These are phyloP conservation scores for Beauveria sp. DNA, from an alignment of 2,329 filamentous ascomycete genomes.

Conservation along the genomic window DNA sequence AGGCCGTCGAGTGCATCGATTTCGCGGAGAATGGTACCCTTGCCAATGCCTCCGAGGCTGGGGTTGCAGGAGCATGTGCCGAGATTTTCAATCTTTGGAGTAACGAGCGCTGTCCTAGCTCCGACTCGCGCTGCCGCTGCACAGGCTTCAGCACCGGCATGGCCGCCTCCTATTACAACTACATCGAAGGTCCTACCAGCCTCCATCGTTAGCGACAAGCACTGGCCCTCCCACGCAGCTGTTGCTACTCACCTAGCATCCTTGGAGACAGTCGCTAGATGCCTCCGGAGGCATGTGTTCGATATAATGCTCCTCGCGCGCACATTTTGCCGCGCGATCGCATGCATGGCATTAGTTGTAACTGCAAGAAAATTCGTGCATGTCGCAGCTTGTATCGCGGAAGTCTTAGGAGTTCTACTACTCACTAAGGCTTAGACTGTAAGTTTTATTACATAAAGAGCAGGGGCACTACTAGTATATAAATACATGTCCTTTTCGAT, in stretches of 20 bases:
- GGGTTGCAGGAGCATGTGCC: slow-evolving; percentile 96
- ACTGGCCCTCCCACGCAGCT: background rate
- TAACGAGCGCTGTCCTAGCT: slow-evolving; percentile 82
- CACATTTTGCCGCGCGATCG: slow-evolving; percentile 18
- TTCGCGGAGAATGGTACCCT: slow-evolving; percentile 91
- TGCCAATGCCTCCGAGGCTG: slow-evolving; percentile 96
- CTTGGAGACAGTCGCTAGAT: slow-evolving; percentile 25
- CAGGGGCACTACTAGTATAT: no score
- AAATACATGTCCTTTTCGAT: no score
- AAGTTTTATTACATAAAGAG: no score
- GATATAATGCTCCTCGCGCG: slow-evolving; percentile 16
- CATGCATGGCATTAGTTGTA: slow-evolving; percentile 20
- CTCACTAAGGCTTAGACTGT: no score
- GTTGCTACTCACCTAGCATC: slow-evolving; percentile 21
- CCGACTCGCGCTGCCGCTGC: slow-evolving; percentile 84
- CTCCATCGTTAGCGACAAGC: slow-evolving; percentile 12
- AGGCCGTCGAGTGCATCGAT: slow-evolving; percentile 92
- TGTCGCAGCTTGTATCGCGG: no score
- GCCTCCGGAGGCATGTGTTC: slow-evolving; percentile 14
- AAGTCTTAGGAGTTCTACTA: no score
- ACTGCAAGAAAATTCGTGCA: background rate
- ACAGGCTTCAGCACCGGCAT: slow-evolving; percentile 90
- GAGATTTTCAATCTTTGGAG: slow-evolving; percentile 79
- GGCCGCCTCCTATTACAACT: slow-evolving; percentile 88
- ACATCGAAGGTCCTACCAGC: slow-evolving; percentile 69